These are phyloP conservation scores for Cadophora luteo-olivacea DNA, from an alignment of 2,329 filamentous ascomycete species.

Conservation along the genomic window DNA sequence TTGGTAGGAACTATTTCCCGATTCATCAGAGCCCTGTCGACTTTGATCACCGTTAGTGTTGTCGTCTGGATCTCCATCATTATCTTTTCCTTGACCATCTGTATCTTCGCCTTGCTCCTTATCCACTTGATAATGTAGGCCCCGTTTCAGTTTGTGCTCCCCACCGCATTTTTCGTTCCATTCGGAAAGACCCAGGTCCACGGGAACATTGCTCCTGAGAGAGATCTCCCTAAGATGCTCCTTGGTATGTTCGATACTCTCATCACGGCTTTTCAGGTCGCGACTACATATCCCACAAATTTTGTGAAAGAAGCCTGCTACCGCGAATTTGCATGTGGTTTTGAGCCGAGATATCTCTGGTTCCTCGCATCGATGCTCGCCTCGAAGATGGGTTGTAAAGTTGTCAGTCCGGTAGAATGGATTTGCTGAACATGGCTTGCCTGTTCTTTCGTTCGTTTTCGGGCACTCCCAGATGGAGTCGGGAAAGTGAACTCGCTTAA, in stretches of 20 bases:
- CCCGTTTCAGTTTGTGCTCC: slow-evolving; percentile 23
- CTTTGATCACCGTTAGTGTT: not conserved
- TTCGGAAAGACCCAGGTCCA: slow-evolving; percentile 22
- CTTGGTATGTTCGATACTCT: slow-evolving; percentile 27
- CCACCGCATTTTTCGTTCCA: slow-evolving; percentile 26
- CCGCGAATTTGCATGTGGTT: slow-evolving; percentile 22
- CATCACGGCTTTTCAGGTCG: slow-evolving; percentile 18
- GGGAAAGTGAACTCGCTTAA: slow-evolving; percentile 26
- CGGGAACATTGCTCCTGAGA: not conserved
- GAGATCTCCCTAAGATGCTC: slow-evolving; percentile 21
- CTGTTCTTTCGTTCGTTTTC: not conserved
- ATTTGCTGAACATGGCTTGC: not conserved
- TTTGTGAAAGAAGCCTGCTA: slow-evolving; percentile 23
- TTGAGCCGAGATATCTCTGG: slow-evolving; percentile 21
- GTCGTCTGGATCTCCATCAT: not conserved
- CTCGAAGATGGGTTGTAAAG: slow-evolving; percentile 22
- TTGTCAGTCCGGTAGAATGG: slow-evolving; percentile 22
- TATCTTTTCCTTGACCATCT: slow-evolving; percentile 6
- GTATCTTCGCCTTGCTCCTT: not conserved
- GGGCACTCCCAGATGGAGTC: slow-evolving; percentile 9
- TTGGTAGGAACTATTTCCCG: not conserved
- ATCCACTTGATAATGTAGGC: slow-evolving; percentile 21
- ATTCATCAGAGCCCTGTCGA: not conserved
- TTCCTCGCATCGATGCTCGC: slow-evolving; percentile 18
- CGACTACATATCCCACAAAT: slow-evolving; percentile 24